Evolutionary conservation across 257 asterid genomes (phyloP), one percentile per base, ranked within the genome.

Genomic region (Solanum verrucosum): DNA sequence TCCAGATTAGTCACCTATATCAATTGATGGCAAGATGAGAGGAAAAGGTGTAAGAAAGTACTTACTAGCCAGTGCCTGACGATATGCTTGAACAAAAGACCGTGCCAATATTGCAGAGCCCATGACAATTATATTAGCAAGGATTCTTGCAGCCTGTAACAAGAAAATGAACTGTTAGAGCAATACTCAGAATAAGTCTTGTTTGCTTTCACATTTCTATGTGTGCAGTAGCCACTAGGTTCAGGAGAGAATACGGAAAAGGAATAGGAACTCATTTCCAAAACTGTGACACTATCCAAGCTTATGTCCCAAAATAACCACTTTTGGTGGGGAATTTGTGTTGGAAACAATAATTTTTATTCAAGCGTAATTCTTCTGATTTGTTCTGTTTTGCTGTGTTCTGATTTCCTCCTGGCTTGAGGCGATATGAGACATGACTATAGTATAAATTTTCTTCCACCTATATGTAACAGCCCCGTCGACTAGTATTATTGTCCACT

Each of bases 21-120:
- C 63, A 78, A 78, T 15, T 78, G 23, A 77, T 78, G 46, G 84
- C 25, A 40, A 42, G n/a, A 86, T 6, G 52, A 70, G 23, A 20
- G 25, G 81, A 84, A 77, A 38, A 86, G 10, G 42, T 13, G 82
- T 4, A 21, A 49, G 38, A 15, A 21, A 78, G 73, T 60, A 89
- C 95, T 86, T 89, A 94, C 96, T 94, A 42, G 94, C 92, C 86
- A 94, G 92, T 67, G 97, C 96, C 87, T 94, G 95, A 49, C 96
- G 96, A 92, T 94, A 94, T 68, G 97, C 97, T 89, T 94, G 96
- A 79, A 90, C 92, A 72, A 94, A 89, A 11, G 97, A 92, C 89
- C 96, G 91, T 3, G 90, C 90, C 93, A 94, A 84, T 83, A 94
- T 87, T 46, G 94, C 92, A 71, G 94, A 91, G 81, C 97, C 97